Evolutionary conservation across 2,329 filamentous ascomycete species (phyloP), one percentile per base, ranked within the genome.

Genomic region (Fusarium chuoi): DNA sequence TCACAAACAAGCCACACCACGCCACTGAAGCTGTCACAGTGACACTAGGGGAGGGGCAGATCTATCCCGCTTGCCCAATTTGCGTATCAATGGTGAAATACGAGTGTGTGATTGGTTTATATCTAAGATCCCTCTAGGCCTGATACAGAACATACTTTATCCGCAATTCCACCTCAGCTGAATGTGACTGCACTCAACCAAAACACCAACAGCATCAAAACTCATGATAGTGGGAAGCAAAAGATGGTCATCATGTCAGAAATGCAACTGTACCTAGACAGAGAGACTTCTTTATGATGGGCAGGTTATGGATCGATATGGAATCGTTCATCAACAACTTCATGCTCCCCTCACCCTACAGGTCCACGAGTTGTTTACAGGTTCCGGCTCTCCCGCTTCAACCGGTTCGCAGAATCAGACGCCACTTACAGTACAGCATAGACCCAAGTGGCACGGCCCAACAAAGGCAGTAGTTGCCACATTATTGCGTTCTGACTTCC

Each of bases 11-110:
- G 71, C 71, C 62, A 65, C 63, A 38, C 30, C 63, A 68, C 24
- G 49, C 59, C 54, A 57, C 42, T 46, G 36, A 42, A 75, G 39
- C 55, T 73, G 65, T 63, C 72, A 70, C 58, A 59, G 33, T 59
- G 42, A 48, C 28, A 64, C 66, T 56, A 62, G 35, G 26, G 56
- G 44, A 63, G 66, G 59, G 51, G 51, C 62, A 39, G 59, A 45
- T 51, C 30, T 42, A 59, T 46, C 51, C 65, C 63, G 45, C 73
- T 63, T 75, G 35, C 73, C 73, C 54, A 58, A 62, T 69, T 74
- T 71, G 70, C 58, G 49, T 60, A 33, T 38, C 62, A 42, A 62
- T 44, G 30, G 46, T 26, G 20, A 45, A 38, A 69, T 61, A 10
- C n/a, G 22, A 14, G 17, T 22, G 36, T n/a, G 22, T 45, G 20